Conservation (phyloP, 768 basidiomycete genomes). For the Suillus brevipes region DNA sequence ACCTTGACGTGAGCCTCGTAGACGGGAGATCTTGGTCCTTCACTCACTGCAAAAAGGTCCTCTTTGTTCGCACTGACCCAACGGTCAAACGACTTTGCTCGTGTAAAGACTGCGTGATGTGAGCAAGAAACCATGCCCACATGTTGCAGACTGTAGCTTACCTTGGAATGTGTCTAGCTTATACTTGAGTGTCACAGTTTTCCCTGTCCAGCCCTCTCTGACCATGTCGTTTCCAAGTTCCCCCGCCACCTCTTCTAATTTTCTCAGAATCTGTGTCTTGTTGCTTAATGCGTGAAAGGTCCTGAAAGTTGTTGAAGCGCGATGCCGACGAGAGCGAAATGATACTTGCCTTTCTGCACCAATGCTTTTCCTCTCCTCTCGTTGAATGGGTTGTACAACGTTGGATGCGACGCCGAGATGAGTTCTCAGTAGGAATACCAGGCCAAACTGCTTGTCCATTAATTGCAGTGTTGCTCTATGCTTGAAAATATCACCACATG, state of each 20-base stretch:
- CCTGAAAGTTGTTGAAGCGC: constrained; percentile 39
- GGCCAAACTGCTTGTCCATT: constrained; percentile 87
- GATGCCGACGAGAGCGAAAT: not conserved
- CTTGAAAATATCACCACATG: constrained; percentile 84
- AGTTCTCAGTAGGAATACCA: constrained; percentile 71
- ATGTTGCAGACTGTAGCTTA: constrained; percentile 19
- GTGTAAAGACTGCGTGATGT: constrained; percentile 60
- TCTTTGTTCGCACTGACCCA: constrained; percentile 76
- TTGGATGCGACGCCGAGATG: constrained; percentile 89
- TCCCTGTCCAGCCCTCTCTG: constrained; percentile 78
- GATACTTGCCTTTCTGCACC: constrained; percentile 76
- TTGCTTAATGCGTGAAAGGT: constrained; percentile 75
- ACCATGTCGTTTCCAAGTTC: constrained; percentile 83
- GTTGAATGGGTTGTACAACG: constrained; percentile 66
- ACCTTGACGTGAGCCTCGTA: not conserved
- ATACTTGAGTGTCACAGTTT: constrained; percentile 89
- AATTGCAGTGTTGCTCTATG: constrained; percentile 72
- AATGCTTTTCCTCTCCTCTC: constrained; percentile 90
- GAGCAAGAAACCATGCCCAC: not conserved
- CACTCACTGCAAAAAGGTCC: constrained; percentile 71
- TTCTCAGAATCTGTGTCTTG: constrained; percentile 65
- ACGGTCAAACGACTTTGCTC: constrained; percentile 76
- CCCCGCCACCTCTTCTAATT: constrained; percentile 77
- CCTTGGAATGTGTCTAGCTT: constrained; percentile 92
- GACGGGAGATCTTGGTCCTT: constrained; percentile 11